phyloP scores from a whole-genome alignment of 106 monocot species.

The Dendrobium nobile region DNA sequence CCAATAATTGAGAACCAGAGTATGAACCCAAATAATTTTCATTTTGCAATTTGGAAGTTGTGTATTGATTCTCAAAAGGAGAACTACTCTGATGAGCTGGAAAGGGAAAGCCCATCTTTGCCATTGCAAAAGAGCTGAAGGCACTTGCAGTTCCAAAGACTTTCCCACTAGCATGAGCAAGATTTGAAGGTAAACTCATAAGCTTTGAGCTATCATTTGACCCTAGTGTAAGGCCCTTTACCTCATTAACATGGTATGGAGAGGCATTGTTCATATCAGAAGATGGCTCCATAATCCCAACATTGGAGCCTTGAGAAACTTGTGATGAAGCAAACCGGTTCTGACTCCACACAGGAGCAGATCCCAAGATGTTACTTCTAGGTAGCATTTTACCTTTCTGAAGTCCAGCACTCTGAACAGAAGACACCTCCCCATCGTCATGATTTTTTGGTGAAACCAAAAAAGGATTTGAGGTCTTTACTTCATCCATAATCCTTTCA shows the following conservation, averaged over 20 bases:
- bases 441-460: conserved; percentile 29
- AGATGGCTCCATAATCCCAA: conserved; percentile 29
- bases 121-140: conserved; percentile 40
- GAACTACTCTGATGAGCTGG: conserved; percentile 15
- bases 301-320: conserved; percentile 34
- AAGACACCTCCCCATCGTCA: conserved; percentile 49
- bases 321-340: conserved; percentile 35
- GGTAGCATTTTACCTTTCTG: conserved; percentile 43
- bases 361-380: conserved; percentile 20
- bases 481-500: conserved; percentile 35
- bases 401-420: conserved; percentile 36
- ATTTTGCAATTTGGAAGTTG: conserved; percentile 23
- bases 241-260: conserved; percentile 19
- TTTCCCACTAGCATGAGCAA: conserved; percentile 17
- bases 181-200: conserved; percentile 6
- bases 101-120: conserved; percentile 32
- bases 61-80: conserved; percentile 25
- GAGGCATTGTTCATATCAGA: conserved; percentile 20
- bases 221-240: conserved; percentile 15
- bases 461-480: conserved; percentile 30
- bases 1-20: conserved; percentile 32
- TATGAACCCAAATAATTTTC: conserved; percentile 30
- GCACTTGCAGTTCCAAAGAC: conserved; percentile 30
- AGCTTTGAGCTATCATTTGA: conserved; percentile 21
- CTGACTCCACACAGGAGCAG: conserved; percentile 52